phyloP scores from a whole-genome alignment of 768 basidiomycete species.

The Sarcomyxa edulis region DNA sequence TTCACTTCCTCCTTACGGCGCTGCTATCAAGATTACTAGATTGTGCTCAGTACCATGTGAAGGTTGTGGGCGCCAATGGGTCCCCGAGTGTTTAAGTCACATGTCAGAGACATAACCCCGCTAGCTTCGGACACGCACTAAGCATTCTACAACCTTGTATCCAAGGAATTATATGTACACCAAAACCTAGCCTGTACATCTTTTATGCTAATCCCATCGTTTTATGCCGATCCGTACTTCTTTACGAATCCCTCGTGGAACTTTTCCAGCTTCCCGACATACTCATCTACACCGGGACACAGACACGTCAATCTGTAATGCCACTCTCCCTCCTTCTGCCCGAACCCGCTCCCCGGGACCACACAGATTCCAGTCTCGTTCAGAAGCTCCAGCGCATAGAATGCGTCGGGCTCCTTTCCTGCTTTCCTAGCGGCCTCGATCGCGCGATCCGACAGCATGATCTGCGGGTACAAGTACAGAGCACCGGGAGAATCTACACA shows the following conservation, averaged over 20 bases:
- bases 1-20: too few relatives aligned
- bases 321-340: constrained; percentile 84
- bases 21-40: too few relatives aligned
- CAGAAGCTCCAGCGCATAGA: constrained; percentile 81
- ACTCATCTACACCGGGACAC: constrained; percentile 92
- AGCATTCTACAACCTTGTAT: too few relatives aligned
- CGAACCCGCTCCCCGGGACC: constrained; percentile 92
- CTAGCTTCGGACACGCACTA: too few relatives aligned
- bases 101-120: too few relatives aligned
- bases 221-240: constrained; percentile 25
- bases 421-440: constrained; percentile 62
- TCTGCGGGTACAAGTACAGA: constrained; percentile 87
- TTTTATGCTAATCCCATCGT: too few relatives aligned
- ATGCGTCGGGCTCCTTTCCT: constrained; percentile 82
- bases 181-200: not conserved
- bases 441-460: constrained; percentile 69
- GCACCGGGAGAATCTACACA: constrained; percentile 91
- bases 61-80: too few relatives aligned
- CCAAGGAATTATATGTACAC: too few relatives aligned
- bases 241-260: constrained; percentile 31
- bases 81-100: too few relatives aligned
- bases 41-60: too few relatives aligned
- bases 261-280: constrained; percentile 73
- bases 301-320: constrained; percentile 93
- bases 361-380: constrained; percentile 92